These are phyloP conservation scores for Bidens hawaiensis DNA, from an alignment of 140 eudicot species.

Conservation along the genomic window DNA sequence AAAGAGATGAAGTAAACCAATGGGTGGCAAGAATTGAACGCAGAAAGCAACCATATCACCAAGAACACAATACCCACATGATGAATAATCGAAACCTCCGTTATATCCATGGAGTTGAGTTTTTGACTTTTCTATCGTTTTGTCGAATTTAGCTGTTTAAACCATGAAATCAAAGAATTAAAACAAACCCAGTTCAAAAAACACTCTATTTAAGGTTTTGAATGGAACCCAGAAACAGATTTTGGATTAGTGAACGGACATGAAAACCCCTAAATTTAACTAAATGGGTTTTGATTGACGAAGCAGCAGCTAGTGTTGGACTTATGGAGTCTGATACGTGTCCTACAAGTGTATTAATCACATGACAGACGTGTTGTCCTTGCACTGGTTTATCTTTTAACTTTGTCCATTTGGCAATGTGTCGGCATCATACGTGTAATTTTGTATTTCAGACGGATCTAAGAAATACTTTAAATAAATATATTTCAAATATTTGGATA, in stretches of 20 bases:
- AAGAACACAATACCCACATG: slow-evolving; percentile 78
- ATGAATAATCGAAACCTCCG: slow-evolving; percentile 72
- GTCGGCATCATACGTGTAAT: slow-evolving; percentile 25
- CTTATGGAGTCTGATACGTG: slow-evolving; percentile 40
- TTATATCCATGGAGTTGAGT: slow-evolving; percentile 46
- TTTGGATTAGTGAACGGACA: not conserved
- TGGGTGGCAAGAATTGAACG: slow-evolving; percentile 53
- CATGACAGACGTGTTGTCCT: slow-evolving; percentile 11
- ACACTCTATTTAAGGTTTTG: not conserved
- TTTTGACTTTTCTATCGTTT: not conserved
- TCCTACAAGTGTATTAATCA: slow-evolving; percentile 1
- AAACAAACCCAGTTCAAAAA: slow-evolving; percentile 9
- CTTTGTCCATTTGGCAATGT: slow-evolving; percentile 10
- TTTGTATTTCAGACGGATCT: no score
- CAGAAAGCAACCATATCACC: slow-evolving; percentile 63
- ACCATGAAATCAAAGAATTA: not conserved
- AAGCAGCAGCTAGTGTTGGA: not conserved
- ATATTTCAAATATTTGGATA: no score
- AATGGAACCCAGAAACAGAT: not conserved
- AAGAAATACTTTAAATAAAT: no score
- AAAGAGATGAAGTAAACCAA: slow-evolving; percentile 53
- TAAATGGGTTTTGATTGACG: no score
- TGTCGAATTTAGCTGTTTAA: slow-evolving; percentile 1
- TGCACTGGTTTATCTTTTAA: not conserved
- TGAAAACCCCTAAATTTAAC: not conserved